Base-by-base conservation (phyloP, 2,329 filamentous ascomycete species). In the Cercospora berteroae region DNA sequence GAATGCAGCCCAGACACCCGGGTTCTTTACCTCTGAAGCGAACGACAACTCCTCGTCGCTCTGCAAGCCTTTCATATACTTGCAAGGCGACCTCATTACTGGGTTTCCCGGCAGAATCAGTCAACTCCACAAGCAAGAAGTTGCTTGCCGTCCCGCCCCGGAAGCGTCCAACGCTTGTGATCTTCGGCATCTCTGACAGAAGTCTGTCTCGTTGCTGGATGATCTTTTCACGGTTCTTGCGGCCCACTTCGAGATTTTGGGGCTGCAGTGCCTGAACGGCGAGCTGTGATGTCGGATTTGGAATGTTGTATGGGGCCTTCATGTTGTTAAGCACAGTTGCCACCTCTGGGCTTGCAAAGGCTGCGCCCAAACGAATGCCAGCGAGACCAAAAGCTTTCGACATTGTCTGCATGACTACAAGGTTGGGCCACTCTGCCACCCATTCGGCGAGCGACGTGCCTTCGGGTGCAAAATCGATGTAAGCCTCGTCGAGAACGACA, bases 381-480 rank as follows among this genome's bases (percentile, higher is more conserved):
- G 95, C 95, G 76, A 99, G 87, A 29, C 95, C 95, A 77, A 99
- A 99, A 0, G 93, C 95, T 80, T 99, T 99, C 75, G 92, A 96
- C n/a, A 98, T 85, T 1, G 95, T 99, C 83, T 99, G 95, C 92
- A 98, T 93, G 66, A 99, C 94, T 18, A 97, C 93, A 27, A 99
- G 84, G 79, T 99, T 99, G 60, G 94, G 94, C 88, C 92, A 96
- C 76, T 97, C 93, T 39, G 87, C 84, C 1, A 96, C 94, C 90
- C 92, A 96, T 80, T 96, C 92, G 27, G 95, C 94, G 27, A 98
- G 85, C 72, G 91, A 96, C 50, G 91, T 85, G 27, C 87, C 89
- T 58, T 90, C 88, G 5, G 89, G 88, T 6, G 94, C 90, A 77
- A 98, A 99, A 81, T 99, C 95, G 74, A 99, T 89, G 81, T 99